These are phyloP conservation scores for Coemansia javaensis DNA, from an alignment of 192 early-diverging fungal genomes.

Conservation along the genomic window DNA sequence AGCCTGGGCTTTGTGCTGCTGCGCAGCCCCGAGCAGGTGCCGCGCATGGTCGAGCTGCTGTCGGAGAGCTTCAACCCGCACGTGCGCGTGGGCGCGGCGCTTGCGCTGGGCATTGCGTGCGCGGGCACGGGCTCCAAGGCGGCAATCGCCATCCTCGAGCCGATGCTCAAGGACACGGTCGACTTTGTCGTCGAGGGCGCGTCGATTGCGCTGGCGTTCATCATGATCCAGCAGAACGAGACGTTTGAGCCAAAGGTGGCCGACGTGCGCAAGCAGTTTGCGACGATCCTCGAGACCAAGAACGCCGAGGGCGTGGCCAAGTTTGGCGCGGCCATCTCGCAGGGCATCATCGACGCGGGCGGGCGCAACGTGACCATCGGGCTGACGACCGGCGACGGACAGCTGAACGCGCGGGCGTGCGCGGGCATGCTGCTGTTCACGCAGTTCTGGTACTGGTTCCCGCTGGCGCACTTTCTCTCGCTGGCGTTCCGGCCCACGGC, in stretches of 20 bases:
- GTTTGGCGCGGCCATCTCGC: slow-evolving; percentile 92
- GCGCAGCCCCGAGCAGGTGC: slow-evolving; percentile 91
- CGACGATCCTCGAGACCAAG: slow-evolving; percentile 86
- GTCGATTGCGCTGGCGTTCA: slow-evolving; percentile 89
- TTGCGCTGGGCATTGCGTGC: slow-evolving; percentile 96
- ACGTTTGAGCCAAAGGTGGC: slow-evolving; percentile 72
- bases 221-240: slow-evolving; percentile 95
- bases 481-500: slow-evolving; percentile 94
- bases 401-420: slow-evolving; percentile 89
- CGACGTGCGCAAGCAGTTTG: slow-evolving; percentile 80
- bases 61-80: slow-evolving; percentile 99
- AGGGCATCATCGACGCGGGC: slow-evolving; percentile 98
- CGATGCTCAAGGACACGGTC: slow-evolving; percentile 94
- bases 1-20: slow-evolving; percentile 93
- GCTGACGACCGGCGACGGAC: slow-evolving; percentile 78
- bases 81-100: slow-evolving; percentile 92
- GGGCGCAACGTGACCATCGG: slow-evolving; percentile 97
- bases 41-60: slow-evolving; percentile 95
- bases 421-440: slow-evolving; percentile 98
- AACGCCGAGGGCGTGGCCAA: slow-evolving; percentile 89
- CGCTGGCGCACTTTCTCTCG: slow-evolving; percentile 90
- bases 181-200: slow-evolving; percentile 98
- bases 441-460: slow-evolving; percentile 99
- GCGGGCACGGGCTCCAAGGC: slow-evolving; percentile 90
- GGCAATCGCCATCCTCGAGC: slow-evolving; percentile 90